Evolutionary conservation across 352 stramenopile species (phyloP).

Genomic region (Pythium folliculosum): DNA sequence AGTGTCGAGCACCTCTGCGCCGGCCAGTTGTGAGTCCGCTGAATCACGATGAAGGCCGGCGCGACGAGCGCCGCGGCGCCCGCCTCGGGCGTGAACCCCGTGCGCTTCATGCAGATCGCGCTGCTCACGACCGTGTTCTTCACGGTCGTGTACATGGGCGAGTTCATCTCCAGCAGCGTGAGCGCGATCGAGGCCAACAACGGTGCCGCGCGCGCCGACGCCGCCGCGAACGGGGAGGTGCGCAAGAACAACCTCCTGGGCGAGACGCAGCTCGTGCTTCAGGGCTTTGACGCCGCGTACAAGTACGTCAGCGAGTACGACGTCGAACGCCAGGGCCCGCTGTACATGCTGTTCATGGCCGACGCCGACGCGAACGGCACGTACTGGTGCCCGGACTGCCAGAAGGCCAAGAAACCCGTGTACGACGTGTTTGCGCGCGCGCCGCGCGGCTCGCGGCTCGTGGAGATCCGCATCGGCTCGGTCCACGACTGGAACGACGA

Average conservation of each 20-base stretch:
- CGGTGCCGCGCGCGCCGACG: conserved; percentile 4
- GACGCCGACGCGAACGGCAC: conserved; percentile 63
- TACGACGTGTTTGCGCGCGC: conserved; percentile 61
- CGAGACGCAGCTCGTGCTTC: conserved; percentile 62
- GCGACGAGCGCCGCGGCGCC: neutral
- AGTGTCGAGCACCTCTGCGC: neutral
- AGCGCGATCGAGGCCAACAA: conserved; percentile 24
- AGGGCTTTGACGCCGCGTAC: conserved; percentile 70
- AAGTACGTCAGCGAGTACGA: conserved; percentile 81
- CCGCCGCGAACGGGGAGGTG: neutral
- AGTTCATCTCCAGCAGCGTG: conserved; percentile 58
- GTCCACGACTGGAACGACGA: conserved; percentile 69
- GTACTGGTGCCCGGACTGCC: conserved; percentile 81
- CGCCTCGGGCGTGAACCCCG: conserved; percentile 31
- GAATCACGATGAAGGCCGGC: conserved; percentile 22
- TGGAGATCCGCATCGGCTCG: conserved; percentile 70
- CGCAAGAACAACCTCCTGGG: conserved; percentile 43
- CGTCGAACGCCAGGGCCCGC: conserved; percentile 52
- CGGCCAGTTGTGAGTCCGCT: too few relatives aligned
- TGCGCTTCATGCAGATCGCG: conserved; percentile 76
- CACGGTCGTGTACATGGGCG: conserved; percentile 68
- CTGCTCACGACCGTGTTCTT: conserved; percentile 58
- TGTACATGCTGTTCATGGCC: conserved; percentile 82
- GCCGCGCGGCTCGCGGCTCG: conserved; percentile 55
- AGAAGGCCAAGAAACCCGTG: conserved; percentile 58